Evolutionary conservation across 1,284 basidiomycete species (phyloP), one percentile per base, ranked within the genome.

Genomic region (Cryptococcus deneoformans): DNA sequence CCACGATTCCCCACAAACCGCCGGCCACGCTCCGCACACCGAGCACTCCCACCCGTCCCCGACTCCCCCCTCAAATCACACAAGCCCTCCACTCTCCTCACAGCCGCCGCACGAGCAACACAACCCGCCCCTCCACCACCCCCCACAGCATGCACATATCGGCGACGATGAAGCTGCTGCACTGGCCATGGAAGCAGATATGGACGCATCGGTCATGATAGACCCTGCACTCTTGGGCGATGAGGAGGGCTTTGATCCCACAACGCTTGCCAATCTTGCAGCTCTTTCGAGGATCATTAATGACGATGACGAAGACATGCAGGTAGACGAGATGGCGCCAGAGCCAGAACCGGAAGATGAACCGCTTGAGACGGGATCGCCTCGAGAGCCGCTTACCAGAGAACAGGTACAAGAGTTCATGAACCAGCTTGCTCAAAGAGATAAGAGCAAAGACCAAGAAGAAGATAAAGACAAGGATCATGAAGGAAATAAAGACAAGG

Each of bases 251-350:
- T 69, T 75, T 34, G 74, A 76, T 53, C 72, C 71, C 1, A 70
- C 63, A 16, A 76, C 69, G 39, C 61, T 76, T 5, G 74, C 72
- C 8, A 73, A 75, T 56, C 65, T 76, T 38, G 74, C 72, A 24
- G 74, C 73, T 0, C 53, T 76, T 12, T 72, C 70, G 6, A 54
- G 67, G 5, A 70, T 76, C 16, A 52, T 53, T 8, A 58, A 56
- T 9, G 62, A 65, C 6, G 64, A 61, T n/a, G 65, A 68, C 16
- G 63, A 63, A 14, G 54, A 50, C n/a, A 45, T 44, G 20, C 48
- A 58, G 20, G 50, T 34, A 2, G 52, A 51, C 8, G 58, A 40
- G 9, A 4, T 29, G 29, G 29, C 29, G 29, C 38, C 43, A 4
- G 43, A 57, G 5, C 46, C 52, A 24, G 50, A 50, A 11, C 14